Evolutionary conservation across 1,284 basidiomycete species (phyloP), one percentile per base, ranked within the genome.

Genomic region (Papiliotrema terrestris): DNA sequence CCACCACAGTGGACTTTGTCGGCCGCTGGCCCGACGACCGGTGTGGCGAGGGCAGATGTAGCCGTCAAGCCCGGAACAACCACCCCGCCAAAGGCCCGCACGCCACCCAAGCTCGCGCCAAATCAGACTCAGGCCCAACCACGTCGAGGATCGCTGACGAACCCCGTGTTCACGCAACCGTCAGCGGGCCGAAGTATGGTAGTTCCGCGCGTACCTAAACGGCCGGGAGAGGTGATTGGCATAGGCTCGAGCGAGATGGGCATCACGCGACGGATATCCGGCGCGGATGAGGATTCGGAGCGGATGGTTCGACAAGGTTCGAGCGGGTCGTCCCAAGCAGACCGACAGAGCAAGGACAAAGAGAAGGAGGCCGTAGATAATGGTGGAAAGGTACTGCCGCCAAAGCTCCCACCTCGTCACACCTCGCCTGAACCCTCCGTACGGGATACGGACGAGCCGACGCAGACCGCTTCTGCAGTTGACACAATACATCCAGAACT

Each of bases 151-250:
- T 50, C 20, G 36, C 22, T 49, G 14, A 39, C 60, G 20, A 38
- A 22, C 37, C 46, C 60, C 9, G 64, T 73, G 1, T 56, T 48
- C 13, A 54, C 51, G 15, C 72, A 74, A 52, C 72, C 71, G 26
- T 23, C 58, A 8, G 57, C 58, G 2, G 62, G 61, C 11, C 59
- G 55, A 42, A 59, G 59, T 15, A 76, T 76, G 74, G 63, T 72
- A 1, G 74, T 76, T 1, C 74, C 74, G 9, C 29, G 68, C 22
- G 65, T 76, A 15, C 67, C 66, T 6, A 72, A 71, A 52, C 61
- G 74, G 20, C 69, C 74, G 2, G 74, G 73, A 15, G 65, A 71
- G 38, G 65, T 70, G 13, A 71, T 68, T 1, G 60, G 63, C 11
- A 60, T 75, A 15, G 68, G 67, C 2, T 63, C 57, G n/a, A 54